Evolutionary conservation across 768 basidiomycete genomes (phyloP), one percentile per base, ranked within the genome.

Genomic region (Leccinum arenicola): DNA sequence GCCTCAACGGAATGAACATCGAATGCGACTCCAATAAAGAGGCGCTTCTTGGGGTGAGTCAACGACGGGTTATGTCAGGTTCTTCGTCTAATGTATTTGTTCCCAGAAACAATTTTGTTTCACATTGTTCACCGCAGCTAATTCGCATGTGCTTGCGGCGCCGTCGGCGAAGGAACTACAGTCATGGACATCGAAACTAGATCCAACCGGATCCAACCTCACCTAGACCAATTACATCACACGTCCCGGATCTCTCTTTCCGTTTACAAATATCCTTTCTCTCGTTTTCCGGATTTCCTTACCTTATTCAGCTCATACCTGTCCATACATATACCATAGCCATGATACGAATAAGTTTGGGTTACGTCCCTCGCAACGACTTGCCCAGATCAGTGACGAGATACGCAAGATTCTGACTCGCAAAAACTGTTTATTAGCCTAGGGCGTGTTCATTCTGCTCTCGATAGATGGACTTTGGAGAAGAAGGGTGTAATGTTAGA

Each of bases 21-120:
- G 91, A 93, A 69, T 84, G 84, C 65, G 93, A 91, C 70, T 84
- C 91, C 40, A 88, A 90, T 64, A 94, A 98, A 73, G 94, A 95
- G 73, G 76, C 76, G n/a, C 78, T 97, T 33, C 82, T 95, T 33
- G 93, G 90, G 66, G 95, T 94, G 71, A 74, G 91, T 61, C 55
- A 21, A 51, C 11, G 17, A 19, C 54, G 19, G 31, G n/a, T 6
- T 1, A 8, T 19, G 21, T 29, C 29, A 12, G 29, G 12, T 7
- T 47, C 31, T 36, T 58, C 11, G 17, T 40, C 56, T 65, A 43
- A 63, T 52, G 15, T 52, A 8, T 58, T 49, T 52, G 55, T 21
- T 51, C 27, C 31, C 69, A 95, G 94, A 91, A 88, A 81, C 85
- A 81, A 35, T 88, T 86, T 73, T 89, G 88, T 14, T 95, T 97